These are phyloP conservation scores for Apiotrichum gamsii DNA, from an alignment of 1,284 basidiomycete genomes.

Conservation along the genomic window DNA sequence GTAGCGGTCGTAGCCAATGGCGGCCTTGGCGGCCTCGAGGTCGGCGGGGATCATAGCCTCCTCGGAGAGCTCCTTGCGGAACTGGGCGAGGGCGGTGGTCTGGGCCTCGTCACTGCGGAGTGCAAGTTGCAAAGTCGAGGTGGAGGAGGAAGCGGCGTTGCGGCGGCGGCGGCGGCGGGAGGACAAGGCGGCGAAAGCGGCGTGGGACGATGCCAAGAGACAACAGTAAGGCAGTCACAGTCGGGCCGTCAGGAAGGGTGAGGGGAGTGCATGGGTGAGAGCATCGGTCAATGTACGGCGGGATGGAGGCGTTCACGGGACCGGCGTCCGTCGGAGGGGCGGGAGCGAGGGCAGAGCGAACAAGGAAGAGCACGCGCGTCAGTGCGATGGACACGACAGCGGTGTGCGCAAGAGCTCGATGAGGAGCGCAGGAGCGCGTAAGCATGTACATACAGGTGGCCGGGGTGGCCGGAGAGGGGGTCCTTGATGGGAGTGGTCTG, in stretches of 20 bases:
- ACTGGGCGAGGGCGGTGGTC: constrained; percentile 62
- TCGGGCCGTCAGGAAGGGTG: too few species aligned
- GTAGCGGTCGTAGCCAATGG: constrained; percentile 58
- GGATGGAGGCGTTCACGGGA: too few species aligned
- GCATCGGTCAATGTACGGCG: too few species aligned
- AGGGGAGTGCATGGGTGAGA: neutral
- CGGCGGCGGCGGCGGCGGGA: neutral
- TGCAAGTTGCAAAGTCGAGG: neutral
- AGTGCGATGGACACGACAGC: too few species aligned
- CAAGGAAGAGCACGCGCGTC: too few species aligned
- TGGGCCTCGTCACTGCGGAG: constrained; percentile 47
- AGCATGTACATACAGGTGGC: constrained; percentile 67
- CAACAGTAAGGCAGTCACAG: neutral
- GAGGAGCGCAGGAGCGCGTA: too few species aligned
- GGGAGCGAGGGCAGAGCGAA: too few species aligned
- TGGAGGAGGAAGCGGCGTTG: neutral
- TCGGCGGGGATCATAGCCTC: constrained; percentile 39
- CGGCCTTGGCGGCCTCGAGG: constrained; percentile 31
- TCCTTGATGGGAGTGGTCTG: constrained; percentile 25
- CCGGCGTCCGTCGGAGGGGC: too few species aligned
- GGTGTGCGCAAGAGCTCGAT: too few species aligned
- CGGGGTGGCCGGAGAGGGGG: constrained; percentile 68
- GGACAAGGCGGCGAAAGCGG: neutral
- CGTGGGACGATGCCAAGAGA: too few species aligned
- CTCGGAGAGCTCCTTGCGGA: constrained; percentile 58